Base-by-base conservation (phyloP, 2,329 filamentous ascomycete species). In the Nemania diffusa region DNA sequence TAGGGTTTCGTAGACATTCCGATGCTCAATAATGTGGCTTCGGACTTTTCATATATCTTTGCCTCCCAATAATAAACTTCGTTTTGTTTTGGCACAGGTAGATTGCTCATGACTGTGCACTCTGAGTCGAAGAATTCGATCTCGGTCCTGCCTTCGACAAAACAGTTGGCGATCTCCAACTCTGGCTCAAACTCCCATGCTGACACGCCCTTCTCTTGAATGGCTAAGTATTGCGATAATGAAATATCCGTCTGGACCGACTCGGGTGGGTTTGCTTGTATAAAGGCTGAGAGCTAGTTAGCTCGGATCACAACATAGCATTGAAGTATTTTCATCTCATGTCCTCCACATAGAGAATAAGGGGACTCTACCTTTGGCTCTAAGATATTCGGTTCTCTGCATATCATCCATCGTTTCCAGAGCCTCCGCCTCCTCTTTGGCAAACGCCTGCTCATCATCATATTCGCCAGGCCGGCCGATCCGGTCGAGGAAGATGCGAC, bases 131-230 rank as follows among this genome's bases (percentile, higher is more conserved):
- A 99, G 82, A 99, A 99, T 79, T 99, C 96, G 71, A 99, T 97
- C 80, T 99, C 96, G 11, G 96, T 99, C 72, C 96, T 89, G 46
- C 84, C 95, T 81, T 99, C 95, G 71, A 99, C 96, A 78, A 99
- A 99, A 80, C 96, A 99, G 81, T 98, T 98, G 73, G 96, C 96
- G 73, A 98, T 97, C 81, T 99, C 96, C 40, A 98, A 83, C 80
- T 99, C 96, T n/a, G 96, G 96, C 79, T 98, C 96, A 76, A 99
- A 99, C 79, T 99, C 96, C 96, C 96, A 99, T 6, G 96, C 96
- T 5, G 96, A 97, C n/a, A 99, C 95, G 57, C 96, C 96, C 80
- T 99, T 99, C 83, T 99, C 96, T 82, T 99, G 96, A 72, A 99
- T 99, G 48, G 96, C 96, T 66, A 99, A 87, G 79, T 97, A 98